Conservation (phyloP, 169 alveolate genomes). For the Eimeria acervulina region DNA sequence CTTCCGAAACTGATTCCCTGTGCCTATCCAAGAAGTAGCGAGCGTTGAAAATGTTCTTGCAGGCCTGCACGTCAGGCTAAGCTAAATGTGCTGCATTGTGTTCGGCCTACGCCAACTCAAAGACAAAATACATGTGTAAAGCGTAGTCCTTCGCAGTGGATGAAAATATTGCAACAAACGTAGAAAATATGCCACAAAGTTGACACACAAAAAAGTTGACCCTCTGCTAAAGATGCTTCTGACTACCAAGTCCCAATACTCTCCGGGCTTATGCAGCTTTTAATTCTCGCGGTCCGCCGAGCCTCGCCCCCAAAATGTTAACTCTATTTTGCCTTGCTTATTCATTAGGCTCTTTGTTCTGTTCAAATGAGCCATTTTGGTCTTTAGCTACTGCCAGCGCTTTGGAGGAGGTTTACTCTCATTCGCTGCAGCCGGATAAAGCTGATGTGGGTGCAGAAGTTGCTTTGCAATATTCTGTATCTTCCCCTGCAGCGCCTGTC, state of each 20-base stretch:
- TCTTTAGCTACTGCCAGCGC: not conserved
- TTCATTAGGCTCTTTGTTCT: not conserved
- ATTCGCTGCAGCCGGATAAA: not conserved
- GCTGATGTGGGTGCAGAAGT: conserved; percentile 34
- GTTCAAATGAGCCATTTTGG: not conserved
- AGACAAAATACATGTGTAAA: not conserved
- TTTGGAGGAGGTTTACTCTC: not conserved
- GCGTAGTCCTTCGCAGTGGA: not conserved
- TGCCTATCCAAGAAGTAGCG: not conserved
- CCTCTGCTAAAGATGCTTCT: not conserved
- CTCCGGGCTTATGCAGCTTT: not conserved
- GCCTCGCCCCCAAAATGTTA: not conserved
- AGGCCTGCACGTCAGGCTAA: not conserved
- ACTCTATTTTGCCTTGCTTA: not conserved
- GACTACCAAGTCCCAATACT: not conserved
- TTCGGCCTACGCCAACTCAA: not conserved
- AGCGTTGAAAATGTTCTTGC: not conserved
- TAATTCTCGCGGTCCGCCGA: not conserved
- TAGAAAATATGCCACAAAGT: not conserved
- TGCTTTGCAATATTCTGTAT: conserved; percentile 56
- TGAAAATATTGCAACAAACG: not conserved
- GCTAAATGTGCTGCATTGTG: not conserved
- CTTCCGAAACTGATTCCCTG: not conserved
- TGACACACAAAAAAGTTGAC: conserved; percentile 12
- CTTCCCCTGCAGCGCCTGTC: conserved; percentile 52